phyloP scores from a whole-genome alignment of 441 rosid species.

The Euphorbia celastroides region DNA sequence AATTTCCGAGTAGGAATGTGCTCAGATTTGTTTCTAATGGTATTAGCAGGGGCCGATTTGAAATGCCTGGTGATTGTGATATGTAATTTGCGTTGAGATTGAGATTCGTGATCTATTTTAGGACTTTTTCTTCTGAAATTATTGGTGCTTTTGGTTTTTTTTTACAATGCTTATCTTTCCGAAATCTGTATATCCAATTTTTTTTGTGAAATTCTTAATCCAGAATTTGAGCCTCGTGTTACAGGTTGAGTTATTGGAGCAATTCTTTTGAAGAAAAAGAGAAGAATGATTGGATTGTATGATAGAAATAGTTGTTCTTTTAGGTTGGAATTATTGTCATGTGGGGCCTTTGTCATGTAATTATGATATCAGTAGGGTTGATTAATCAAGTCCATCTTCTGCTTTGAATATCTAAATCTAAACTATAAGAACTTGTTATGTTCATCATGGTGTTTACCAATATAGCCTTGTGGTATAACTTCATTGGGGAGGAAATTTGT shows the following conservation, averaged over 20 bases:
- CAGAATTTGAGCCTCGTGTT: neutral
- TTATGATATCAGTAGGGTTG: constrained; percentile 3
- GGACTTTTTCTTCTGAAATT: neutral
- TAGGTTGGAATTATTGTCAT: constrained; percentile 5
- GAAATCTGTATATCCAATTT: neutral
- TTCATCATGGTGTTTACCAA: neutral
- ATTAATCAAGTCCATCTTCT: neutral
- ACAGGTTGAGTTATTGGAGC: neutral
- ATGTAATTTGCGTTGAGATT: neutral
- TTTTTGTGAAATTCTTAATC: neutral
- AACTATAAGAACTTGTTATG: constrained; percentile 8
- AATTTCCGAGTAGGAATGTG: too few species aligned
- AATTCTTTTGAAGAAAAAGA: neutral
- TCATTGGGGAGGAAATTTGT: neutral
- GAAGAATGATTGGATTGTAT: neutral
- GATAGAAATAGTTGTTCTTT: neutral
- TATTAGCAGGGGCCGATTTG: neutral
- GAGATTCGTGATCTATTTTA: neutral
- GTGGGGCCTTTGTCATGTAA: constrained; percentile 14
- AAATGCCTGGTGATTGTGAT: neutral
- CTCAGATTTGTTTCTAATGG: constrained; percentile 1
- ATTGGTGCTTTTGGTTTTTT: neutral
- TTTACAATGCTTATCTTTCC: neutral
- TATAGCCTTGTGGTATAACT: neutral
- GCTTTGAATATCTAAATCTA: constrained; percentile 1